Conservation (phyloP, 2,329 filamentous ascomycete genomes). For the Pseudogymnoascus pannorum region DNA sequence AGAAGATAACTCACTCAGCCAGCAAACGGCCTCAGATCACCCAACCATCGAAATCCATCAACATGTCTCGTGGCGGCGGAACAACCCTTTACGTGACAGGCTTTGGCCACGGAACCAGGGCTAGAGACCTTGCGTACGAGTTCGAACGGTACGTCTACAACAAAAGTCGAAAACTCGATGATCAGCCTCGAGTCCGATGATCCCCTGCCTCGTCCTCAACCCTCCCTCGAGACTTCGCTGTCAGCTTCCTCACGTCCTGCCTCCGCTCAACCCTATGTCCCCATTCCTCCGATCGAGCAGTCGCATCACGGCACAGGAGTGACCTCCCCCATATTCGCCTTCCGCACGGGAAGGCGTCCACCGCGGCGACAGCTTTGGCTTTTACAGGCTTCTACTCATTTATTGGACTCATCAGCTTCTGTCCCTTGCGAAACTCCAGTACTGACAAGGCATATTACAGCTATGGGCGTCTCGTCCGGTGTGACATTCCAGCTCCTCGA, state of each 20-base stretch:
- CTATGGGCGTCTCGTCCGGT: slow-evolving; percentile 95
- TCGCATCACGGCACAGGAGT: slow-evolving; percentile 21
- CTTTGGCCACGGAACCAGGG: slow-evolving; percentile 97
- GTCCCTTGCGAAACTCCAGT: slow-evolving; percentile 14
- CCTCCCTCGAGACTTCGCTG: slow-evolving; percentile 36
- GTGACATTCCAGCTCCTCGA: slow-evolving; percentile 93
- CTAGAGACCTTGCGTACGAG: slow-evolving; percentile 98
- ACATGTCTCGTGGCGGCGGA: slow-evolving; percentile 85
- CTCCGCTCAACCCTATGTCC: slow-evolving; percentile 30
- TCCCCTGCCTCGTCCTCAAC: slow-evolving; percentile 31
- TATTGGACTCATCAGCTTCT: slow-evolving; percentile 11
- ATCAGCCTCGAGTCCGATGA: slow-evolving; percentile 32
- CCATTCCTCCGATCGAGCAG: slow-evolving; percentile 34
- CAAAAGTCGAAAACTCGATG: slow-evolving; percentile 41
- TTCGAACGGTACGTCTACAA: slow-evolving; percentile 96
- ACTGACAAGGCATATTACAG: slow-evolving; percentile 42
- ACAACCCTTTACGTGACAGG: slow-evolving; percentile 97
- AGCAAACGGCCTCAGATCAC: slow-evolving; percentile 1
- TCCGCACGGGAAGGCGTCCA: slow-evolving; percentile 16
- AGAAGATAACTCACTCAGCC: slow-evolving; percentile 1
- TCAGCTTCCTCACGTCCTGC: slow-evolving; percentile 38
- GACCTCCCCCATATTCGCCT: slow-evolving; percentile 10
- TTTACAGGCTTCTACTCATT: slow-evolving; percentile 15
- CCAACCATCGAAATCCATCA: slow-evolving; percentile 13
- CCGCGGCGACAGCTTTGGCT: slow-evolving; percentile 15